phyloP scores from a whole-genome alignment of 2,329 filamentous ascomycete genomes.

The Cytospora leucostoma region DNA sequence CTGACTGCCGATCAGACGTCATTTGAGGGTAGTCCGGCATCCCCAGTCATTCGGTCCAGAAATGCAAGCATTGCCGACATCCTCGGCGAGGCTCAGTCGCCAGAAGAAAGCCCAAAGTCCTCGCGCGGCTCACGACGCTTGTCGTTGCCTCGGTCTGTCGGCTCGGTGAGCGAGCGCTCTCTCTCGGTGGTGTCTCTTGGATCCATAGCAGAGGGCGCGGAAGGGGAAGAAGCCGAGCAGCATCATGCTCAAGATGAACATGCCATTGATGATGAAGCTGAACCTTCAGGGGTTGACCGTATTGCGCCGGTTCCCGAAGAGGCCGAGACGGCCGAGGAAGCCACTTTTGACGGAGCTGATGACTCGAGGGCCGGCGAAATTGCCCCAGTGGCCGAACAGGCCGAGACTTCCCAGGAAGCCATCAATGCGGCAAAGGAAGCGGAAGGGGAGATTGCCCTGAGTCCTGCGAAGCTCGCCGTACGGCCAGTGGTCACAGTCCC shows the following conservation, averaged over 20 bases:
- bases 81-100: constrained; percentile 40
- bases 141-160: constrained; percentile 7
- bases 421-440: constrained; percentile 28
- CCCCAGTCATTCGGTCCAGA: constrained; percentile 40
- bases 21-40: constrained; percentile 40
- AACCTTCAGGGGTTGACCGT: no score
- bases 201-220: constrained; percentile 48
- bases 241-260: neutral
- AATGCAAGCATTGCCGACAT: constrained; percentile 41
- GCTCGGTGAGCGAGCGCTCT: constrained; percentile 35
- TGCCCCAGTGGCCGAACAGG: constrained; percentile 31
- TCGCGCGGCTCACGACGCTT: constrained; percentile 27
- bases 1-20: constrained; percentile 43
- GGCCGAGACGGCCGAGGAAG: neutral
- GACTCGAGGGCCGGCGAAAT: constrained; percentile 28
- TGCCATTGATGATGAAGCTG: neutral
- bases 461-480: constrained; percentile 31
- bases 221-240: constrained; percentile 27
- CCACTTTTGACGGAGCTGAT: constrained; percentile 25
- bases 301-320: no score
- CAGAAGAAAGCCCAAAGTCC: constrained; percentile 39
- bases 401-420: constrained; percentile 31
- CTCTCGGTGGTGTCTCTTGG: constrained; percentile 44
- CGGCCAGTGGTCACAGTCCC: constrained; percentile 24
- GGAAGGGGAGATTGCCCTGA: constrained; percentile 35